Evolutionary conservation across 768 basidiomycete genomes (phyloP).

Genomic region (Mycena alexandri): DNA sequence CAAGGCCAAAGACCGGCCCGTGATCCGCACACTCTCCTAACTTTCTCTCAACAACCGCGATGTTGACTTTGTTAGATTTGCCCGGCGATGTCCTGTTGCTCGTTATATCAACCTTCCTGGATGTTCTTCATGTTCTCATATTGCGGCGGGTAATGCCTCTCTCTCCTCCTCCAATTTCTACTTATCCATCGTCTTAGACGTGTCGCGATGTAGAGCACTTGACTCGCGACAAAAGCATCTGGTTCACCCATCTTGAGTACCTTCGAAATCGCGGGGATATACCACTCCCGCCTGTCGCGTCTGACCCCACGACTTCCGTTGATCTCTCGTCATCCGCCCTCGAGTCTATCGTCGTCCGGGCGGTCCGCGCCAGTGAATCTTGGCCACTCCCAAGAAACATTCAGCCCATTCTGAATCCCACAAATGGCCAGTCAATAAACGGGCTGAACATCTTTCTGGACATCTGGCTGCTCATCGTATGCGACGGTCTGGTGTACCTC

Average conservation of each 20-base stretch:
- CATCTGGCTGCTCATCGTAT: slow-evolving; percentile 61
- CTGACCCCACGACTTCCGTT: neutral
- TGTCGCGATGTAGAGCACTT: slow-evolving; percentile 17
- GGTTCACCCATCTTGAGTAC: slow-evolving; percentile 22
- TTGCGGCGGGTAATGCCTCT: slow-evolving; percentile 7
- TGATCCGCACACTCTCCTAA: too few species aligned
- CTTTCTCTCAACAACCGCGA: too few species aligned
- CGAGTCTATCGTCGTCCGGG: slow-evolving; percentile 29
- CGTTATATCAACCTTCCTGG: slow-evolving; percentile 9
- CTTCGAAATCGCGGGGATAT: slow-evolving; percentile 18
- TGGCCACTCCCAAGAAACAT: slow-evolving; percentile 26
- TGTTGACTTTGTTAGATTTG: slow-evolving; percentile 17
- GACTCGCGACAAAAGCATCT: slow-evolving; percentile 28
- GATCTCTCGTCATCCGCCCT: slow-evolving; percentile 15
- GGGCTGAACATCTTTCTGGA: slow-evolving; percentile 58
- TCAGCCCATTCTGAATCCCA: neutral
- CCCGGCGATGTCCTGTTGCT: slow-evolving; percentile 25
- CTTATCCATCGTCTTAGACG: slow-evolving; percentile 4
- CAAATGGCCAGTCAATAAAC: neutral
- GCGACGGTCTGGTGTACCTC: slow-evolving; percentile 57
- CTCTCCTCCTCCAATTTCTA: neutral
- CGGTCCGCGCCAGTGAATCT: slow-evolving; percentile 14
- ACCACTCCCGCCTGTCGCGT: slow-evolving; percentile 21
- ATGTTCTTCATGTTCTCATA: neutral
- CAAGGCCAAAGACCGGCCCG: too few species aligned